Evolutionary conservation across 2,329 filamentous ascomycete species (phyloP), one percentile per base, ranked within the genome.

Genomic region (Penicillium sp.): DNA sequence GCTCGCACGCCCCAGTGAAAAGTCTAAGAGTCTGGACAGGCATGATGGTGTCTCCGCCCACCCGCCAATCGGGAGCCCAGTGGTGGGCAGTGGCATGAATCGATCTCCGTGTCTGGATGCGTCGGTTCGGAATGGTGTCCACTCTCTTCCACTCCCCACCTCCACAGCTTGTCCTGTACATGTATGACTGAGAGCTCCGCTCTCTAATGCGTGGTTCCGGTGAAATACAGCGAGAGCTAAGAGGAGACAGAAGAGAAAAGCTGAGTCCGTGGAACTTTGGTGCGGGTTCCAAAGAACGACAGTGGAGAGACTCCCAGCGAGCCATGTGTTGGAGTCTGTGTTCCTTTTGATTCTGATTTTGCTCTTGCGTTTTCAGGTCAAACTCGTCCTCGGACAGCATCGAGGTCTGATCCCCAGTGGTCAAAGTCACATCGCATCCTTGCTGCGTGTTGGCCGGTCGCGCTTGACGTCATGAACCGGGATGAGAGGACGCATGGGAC

Each of bases 401-500:
- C 28, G 41, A 43, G 48, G 48, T 50, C 48, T 52, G 50, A 54
- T 44, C 51, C 44, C 28, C 17, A 25, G 23, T 43, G 29, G 21
- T 35, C 36, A 32, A 43, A 40, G 28, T 38, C 36, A 42, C 25
- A 37, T 45, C 28, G 20, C 20, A 29, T 36, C 41, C 19, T 33
- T 44, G 41, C 36, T 41, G 39, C 33, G 33, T 33, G 17, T 25
- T 34, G 29, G 28, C 33, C 29, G 26, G 21, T 37, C 25, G 35
- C 39, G 41, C 23, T 44, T 53, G 50, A 53, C 50, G 50, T 53
- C 50, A 53, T 45, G 39, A 31, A 36, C 37, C 35, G 28, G 23
- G 39, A 11, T 7, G 21, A 7, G 21, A 7, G 21, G 21, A 11
- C 21, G 21, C 33, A 33, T 11, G 34, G 29, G 8, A 26, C 10